Evolutionary conservation across 2,329 filamentous ascomycete genomes (phyloP), one percentile per base, ranked within the genome.

Genomic region (Colletotrichum sp.): DNA sequence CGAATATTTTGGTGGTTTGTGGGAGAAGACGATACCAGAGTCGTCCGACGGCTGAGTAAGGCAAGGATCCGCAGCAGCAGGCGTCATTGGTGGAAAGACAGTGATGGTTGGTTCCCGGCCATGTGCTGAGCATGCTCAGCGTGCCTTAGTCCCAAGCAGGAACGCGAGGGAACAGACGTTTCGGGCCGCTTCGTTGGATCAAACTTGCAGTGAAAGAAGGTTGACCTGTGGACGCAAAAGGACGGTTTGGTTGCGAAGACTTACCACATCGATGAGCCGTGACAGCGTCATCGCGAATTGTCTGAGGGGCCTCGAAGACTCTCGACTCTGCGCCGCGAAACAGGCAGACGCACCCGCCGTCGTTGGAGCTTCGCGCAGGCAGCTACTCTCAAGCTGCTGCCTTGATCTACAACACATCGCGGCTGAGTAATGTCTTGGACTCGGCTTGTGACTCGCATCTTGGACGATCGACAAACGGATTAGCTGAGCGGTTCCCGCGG

Each of bases 41-140:
- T 38, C 15, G 55, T 55, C 55, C 55, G 24, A 28, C 21, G 70
- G 73, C 64, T 73, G 67, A 67, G 38, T 26, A 75, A 67, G 28
- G 57, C 30, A 55, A 24, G n/a, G 55, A 26, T 28, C 10, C 21
- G 26, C 61, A 61, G 24, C 21, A 28, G 52, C 8, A 34, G 38
- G 69, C 48, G 64, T 28, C 70, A 75, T 75, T 75, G 70, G 73
- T 69, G 70, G 73, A 75, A 67, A 69, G n/a, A 16, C n/a, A n/a
- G 28, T 18, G 16, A 64, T 36, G 21, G 65, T 64, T 64, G 32
- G 64, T 48, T 34, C 72, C 18, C 32, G 30, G 43, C 70, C 70
- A 69, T 75, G 73, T 73, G 70, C 64, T 60, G 58, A 48, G 43
- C 64, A 65, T 68, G 73, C n/a, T 52, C 34, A 26, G 68, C 64